Evolutionary conservation across 2,329 filamentous ascomycete species (phyloP), one percentile per base, ranked within the genome.

Genomic region (Fusarium secorum): DNA sequence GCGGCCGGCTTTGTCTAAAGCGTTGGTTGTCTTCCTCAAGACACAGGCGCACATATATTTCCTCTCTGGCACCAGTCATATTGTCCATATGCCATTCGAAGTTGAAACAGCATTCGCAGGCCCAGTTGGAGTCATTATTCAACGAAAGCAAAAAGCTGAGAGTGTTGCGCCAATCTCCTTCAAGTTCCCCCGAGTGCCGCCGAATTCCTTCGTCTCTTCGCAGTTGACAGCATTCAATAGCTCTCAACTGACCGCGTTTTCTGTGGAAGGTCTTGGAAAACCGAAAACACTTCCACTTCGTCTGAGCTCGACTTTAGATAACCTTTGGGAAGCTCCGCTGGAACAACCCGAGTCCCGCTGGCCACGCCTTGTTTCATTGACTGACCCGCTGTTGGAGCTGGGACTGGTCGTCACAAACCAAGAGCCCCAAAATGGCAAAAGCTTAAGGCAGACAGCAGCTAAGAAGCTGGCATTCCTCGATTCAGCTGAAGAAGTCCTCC

Each of bases 1-100:
- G 18, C 72, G 71, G 22, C 68, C 75, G 11, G 60, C 71, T 1
- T 79, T 88, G 28, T 87, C 88, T 44, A 87, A 91, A 76, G 94
- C 95, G 8, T 83, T 99, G 67, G 93, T 98, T 11, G 92, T 99
- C 53, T 92, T 98, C 73, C 88, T 99, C 72, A 95, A 93, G 81
- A 95, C 93, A 1, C 95, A 98, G 78, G 94, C 93, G 26, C 95
- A 98, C 78, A 89, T 99, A 71, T 97, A 95, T 84, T 98, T 97
- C 78, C 87, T 98, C 39, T 89, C 92, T 4, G 95, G 95, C 24
- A 91, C 93, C 36, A 96, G 89, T 77, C 93, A 99, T 85, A 89
- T 97, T 64, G 87, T 98, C 51, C 94, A 97, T 79, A 89, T 99
- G 77, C 95, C 95, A 4, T 99, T 99, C 77, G 95, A 98, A 81